These are phyloP conservation scores for Podosphaera xanthii DNA, from an alignment of 2,329 filamentous ascomycete species.

Conservation along the genomic window DNA sequence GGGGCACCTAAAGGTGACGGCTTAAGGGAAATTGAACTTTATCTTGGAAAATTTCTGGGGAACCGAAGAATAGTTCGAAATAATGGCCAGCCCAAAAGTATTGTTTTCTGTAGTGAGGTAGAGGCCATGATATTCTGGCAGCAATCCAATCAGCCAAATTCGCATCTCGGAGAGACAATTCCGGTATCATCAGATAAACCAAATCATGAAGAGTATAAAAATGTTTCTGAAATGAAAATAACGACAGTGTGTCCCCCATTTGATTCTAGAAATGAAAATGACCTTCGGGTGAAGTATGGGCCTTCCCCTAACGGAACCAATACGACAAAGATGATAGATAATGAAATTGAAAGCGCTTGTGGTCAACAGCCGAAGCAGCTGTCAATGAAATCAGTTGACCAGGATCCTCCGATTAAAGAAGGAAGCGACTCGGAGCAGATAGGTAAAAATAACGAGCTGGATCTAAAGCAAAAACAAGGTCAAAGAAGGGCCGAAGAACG, in stretches of 20 bases:
- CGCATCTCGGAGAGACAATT: no score
- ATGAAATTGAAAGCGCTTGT: conserved; percentile 1
- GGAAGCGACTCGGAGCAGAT: conserved; percentile 29
- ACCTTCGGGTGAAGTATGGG: no score
- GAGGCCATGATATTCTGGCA: background rate
- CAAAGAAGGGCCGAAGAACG: conserved; percentile 6
- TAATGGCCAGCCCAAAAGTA: background rate
- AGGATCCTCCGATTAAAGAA: conserved; percentile 20
- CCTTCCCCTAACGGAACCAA: no score
- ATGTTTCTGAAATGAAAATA: no score
- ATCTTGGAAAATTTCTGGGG: no score
- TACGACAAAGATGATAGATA: background rate
- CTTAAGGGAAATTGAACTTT: background rate
- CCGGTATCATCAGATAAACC: no score
- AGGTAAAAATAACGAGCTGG: conserved; percentile 27
- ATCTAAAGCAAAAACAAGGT: conserved; percentile 20
- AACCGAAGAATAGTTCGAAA: no score
- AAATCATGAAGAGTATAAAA: no score
- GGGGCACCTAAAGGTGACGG: conserved; percentile 2
- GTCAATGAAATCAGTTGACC: conserved; percentile 21
- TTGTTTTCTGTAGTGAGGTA: background rate
- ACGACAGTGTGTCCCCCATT: no score
- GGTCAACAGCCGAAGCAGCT: conserved; percentile 12
- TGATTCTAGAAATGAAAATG: no score
- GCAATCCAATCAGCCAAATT: no score